These are phyloP conservation scores for Acephala macrosclerotiorum DNA, from an alignment of 2,329 filamentous ascomycete genomes.

Conservation along the genomic window DNA sequence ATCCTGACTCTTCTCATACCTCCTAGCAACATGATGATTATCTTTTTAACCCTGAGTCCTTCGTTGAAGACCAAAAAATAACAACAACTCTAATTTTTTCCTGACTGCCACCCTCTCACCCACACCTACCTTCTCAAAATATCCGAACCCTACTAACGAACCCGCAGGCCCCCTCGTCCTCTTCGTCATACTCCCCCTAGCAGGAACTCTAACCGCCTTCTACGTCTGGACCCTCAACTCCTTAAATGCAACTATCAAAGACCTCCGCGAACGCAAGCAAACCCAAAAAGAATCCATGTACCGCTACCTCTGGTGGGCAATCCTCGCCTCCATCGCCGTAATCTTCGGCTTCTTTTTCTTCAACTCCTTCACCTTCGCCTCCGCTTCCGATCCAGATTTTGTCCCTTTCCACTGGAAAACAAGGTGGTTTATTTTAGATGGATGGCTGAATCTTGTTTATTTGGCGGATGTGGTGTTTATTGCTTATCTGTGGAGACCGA, in stretches of 20 bases:
- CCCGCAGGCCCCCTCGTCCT: conserved; percentile 80
- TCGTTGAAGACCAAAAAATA: no score
- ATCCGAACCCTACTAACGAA: not conserved
- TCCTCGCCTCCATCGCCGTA: conserved; percentile 88
- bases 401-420: conserved; percentile 98
- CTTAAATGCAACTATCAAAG: conserved; percentile 92
- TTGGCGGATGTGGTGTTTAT: conserved; percentile 92
- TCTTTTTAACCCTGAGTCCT: no score
- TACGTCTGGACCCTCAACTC: conserved; percentile 99
- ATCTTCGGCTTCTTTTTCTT: conserved; percentile 99
- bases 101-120: conserved; percentile 11
- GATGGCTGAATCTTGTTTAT: conserved; percentile 97
- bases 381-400: conserved; percentile 83
- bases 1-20: not conserved
- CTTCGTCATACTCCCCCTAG: conserved; percentile 90
- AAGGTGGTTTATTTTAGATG: conserved; percentile 95
- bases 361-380: conserved; percentile 95
- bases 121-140: no score
- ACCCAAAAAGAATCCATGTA: conserved; percentile 95
- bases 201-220: conserved; percentile 91
- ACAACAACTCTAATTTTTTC: not conserved
- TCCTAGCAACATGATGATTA: not conserved
- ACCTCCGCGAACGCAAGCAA: conserved; percentile 93
- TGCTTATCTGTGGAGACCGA: conserved; percentile 95
- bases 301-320: conserved; percentile 98